Evolutionary conservation across 208 protist genomes (phyloP).

Genomic region (Leishmania turanica): DNA sequence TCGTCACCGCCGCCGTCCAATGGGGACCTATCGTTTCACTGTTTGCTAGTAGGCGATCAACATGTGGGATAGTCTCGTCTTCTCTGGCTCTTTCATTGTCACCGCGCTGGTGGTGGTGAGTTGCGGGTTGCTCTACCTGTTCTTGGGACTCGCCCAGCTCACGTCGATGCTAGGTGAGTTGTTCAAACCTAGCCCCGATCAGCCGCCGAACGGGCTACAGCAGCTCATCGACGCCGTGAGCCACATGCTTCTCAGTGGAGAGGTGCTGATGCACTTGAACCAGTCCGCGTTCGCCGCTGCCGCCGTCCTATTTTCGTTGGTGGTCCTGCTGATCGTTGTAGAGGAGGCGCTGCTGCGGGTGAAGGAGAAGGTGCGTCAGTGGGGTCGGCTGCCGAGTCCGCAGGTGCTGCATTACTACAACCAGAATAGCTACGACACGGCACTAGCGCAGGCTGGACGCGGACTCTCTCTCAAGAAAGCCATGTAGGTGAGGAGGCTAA

Average conservation of each 20-base stretch:
- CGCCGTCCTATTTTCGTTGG: constrained; percentile 33
- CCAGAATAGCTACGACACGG: constrained; percentile 53
- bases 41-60: not conserved
- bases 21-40: no score
- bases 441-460: constrained; percentile 21
- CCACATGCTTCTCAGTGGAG: constrained; percentile 5
- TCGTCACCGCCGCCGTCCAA: no score
- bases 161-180: constrained; percentile 1
- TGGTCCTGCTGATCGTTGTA: constrained; percentile 48
- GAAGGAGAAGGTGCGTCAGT: constrained; percentile 38
- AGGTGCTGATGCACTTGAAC: constrained; percentile 16
- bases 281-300: constrained; percentile 30
- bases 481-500: constrained; percentile 2
- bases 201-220: not conserved
- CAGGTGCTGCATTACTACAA: constrained; percentile 72
- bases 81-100: constrained; percentile 13
- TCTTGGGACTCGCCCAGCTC: constrained; percentile 14
- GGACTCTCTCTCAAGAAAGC: constrained; percentile 24
- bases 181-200: not conserved
- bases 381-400: constrained; percentile 48
- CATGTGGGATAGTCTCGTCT: constrained; percentile 4
- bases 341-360: constrained; percentile 46
- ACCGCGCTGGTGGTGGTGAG: constrained; percentile 15
- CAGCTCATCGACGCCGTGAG: constrained; percentile 3
- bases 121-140: constrained; percentile 11